phyloP scores from a whole-genome alignment of 371 early-diverging fungal genomes.

The Mortierella sp. region DNA sequence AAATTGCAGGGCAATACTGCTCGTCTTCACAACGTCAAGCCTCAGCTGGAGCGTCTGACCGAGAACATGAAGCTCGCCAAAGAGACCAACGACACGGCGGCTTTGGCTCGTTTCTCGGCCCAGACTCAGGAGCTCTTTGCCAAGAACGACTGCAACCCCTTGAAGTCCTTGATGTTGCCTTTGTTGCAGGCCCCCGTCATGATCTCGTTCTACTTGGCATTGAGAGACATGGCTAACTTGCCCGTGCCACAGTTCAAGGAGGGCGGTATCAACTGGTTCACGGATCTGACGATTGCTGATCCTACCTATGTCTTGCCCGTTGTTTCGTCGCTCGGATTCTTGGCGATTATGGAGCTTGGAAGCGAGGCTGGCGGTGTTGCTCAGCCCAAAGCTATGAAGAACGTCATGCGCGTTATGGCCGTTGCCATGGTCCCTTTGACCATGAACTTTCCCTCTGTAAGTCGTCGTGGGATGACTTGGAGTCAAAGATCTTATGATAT shows the following conservation, averaged over 20 bases:
- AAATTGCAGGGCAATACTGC: slow-evolving; percentile 83
- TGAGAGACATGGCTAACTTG: slow-evolving; percentile 84
- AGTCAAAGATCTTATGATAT: background rate
- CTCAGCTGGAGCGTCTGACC: slow-evolving; percentile 78
- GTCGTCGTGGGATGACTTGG: slow-evolving; percentile 22
- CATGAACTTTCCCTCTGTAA: slow-evolving; percentile 82
- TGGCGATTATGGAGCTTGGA: slow-evolving; percentile 82
- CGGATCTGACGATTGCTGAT: slow-evolving; percentile 85
- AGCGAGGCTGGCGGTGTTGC: slow-evolving; percentile 66
- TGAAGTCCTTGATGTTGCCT: slow-evolving; percentile 74
- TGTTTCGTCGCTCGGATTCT: slow-evolving; percentile 77
- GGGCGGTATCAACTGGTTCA: slow-evolving; percentile 90
- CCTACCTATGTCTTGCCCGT: slow-evolving; percentile 89
- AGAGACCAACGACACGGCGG: slow-evolving; percentile 68
- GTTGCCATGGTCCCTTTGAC: slow-evolving; percentile 79
- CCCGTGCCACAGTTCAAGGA: slow-evolving; percentile 87
- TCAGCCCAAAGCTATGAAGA: slow-evolving; percentile 68
- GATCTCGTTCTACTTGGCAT: slow-evolving; percentile 90
- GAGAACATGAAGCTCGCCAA: slow-evolving; percentile 74
- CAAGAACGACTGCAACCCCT: slow-evolving; percentile 73
- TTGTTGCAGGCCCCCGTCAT: slow-evolving; percentile 89
- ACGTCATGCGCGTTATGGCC: slow-evolving; percentile 75
- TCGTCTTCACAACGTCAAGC: slow-evolving; percentile 82
- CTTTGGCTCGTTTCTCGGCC: slow-evolving; percentile 64
- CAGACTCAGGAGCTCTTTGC: slow-evolving; percentile 76